Evolutionary conservation across 2,329 filamentous ascomycete genomes (phyloP).

Genomic region (Parastagonospora avenae): DNA sequence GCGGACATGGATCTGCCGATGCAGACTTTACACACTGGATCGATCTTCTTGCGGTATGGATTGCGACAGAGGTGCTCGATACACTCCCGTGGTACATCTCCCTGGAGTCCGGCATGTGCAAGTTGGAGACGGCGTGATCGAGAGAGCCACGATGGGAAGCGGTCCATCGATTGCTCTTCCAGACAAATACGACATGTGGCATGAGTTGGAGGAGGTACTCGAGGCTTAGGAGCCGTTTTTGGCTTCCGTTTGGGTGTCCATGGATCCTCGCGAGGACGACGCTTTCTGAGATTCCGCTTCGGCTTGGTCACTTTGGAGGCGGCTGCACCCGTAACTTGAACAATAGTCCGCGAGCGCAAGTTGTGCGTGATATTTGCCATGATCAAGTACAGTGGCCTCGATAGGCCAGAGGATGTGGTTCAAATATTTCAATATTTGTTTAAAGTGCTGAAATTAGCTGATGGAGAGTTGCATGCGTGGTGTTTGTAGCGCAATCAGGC

Average conservation of each 20-base stretch:
- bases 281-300: slow-evolving; percentile 1
- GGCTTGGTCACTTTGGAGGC: slow-evolving; percentile 2
- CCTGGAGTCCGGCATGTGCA: too few species aligned
- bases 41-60: slow-evolving; percentile 21
- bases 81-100: slow-evolving; percentile 24
- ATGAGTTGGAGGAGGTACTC: slow-evolving; percentile 18
- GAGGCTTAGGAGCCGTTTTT: slow-evolving; percentile 10
- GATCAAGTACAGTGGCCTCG: too few species aligned
- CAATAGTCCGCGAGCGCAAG: slow-evolving; percentile 20
- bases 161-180: slow-evolving; percentile 13
- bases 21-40: slow-evolving; percentile 36
- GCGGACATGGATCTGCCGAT: slow-evolving; percentile 29
- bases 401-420: neutral
- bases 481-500: neutral
- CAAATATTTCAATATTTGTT: neutral
- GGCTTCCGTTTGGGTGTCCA: slow-evolving; percentile 29
- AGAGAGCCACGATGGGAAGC: slow-evolving; percentile 27
- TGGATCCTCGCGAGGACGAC: slow-evolving; percentile 21
- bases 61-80: slow-evolving; percentile 28
- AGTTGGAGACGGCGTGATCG: slow-evolving; percentile 2
- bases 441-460: neutral
- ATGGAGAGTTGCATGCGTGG: neutral
- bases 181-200: slow-evolving; percentile 34
- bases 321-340: neutral
- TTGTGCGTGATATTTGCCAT: slow-evolving; percentile 7